These are phyloP conservation scores for Tephrocybe sp. DNA, from an alignment of 768 basidiomycete species.

Conservation along the genomic window DNA sequence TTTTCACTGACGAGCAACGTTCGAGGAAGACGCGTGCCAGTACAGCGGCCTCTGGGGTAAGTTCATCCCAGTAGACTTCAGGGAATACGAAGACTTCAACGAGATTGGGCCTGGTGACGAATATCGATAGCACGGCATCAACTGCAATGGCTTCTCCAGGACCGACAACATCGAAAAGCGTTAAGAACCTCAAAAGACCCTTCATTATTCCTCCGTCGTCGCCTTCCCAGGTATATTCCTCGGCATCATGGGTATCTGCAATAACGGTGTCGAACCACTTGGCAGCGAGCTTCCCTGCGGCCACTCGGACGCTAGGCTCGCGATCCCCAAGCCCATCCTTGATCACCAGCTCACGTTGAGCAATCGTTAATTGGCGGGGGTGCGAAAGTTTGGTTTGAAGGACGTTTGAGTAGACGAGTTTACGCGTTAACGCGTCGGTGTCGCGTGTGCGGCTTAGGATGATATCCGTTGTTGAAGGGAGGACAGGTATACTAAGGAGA, in stretches of 20 bases:
- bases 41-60: slow-evolving; percentile 80
- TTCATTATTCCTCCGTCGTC: slow-evolving; percentile 49
- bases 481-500: slow-evolving; percentile 71
- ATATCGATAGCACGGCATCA: slow-evolving; percentile 76
- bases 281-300: slow-evolving; percentile 73
- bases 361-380: slow-evolving; percentile 69
- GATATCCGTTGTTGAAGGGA: slow-evolving; percentile 54
- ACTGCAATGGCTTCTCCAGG: slow-evolving; percentile 71
- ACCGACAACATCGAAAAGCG: slow-evolving; percentile 62
- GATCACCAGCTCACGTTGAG: slow-evolving; percentile 83
- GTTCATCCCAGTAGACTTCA: slow-evolving; percentile 72
- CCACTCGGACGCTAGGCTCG: slow-evolving; percentile 77
- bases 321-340: slow-evolving; percentile 88
- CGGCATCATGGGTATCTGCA: slow-evolving; percentile 32
- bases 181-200: slow-evolving; percentile 42
- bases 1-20: slow-evolving; percentile 61
- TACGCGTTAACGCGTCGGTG: slow-evolving; percentile 75
- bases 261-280: slow-evolving; percentile 76
- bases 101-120: slow-evolving; percentile 68
- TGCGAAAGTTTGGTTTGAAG: slow-evolving; percentile 57
- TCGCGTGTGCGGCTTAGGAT: slow-evolving; percentile 84
- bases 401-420: slow-evolving; percentile 69
- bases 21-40: slow-evolving; percentile 86
- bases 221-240: slow-evolving; percentile 31
- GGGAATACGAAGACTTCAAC: slow-evolving; percentile 71